Base-by-base conservation (phyloP, 305 asterid species). In the Rubia balearica region DNA sequence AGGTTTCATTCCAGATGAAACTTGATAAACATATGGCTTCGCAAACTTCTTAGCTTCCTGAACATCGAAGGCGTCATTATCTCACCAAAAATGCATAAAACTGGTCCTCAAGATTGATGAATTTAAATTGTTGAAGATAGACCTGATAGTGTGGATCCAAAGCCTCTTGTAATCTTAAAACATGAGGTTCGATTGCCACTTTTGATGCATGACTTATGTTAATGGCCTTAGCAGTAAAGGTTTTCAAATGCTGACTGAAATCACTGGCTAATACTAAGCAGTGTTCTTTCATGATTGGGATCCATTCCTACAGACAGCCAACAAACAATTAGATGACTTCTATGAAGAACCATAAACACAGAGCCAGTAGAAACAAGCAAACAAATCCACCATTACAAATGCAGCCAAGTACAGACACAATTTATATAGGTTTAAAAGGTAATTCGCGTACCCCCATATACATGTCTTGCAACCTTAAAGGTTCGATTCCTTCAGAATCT, bases 121-220 rank as follows among this genome's bases (percentile, higher is more conserved):
- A 73, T 61, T 61, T 38, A 76, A 65, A 74, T 27, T 7, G 0
- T 17, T 45, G n/a, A 49, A 42, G 43, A 45, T 22, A 49, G 70
- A 83, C 90, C 86, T 83, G 79, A 70, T 75, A 24, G 73, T 80
- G 79, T 55, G 85, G 86, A 65, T 80, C 75, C 71, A 75, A 42
- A 67, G 55, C 57, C 61, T 71, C 80, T 60, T 61, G 73, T 46
- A 69, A 33, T 33, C 71, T 81, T 46, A 66, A 16, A 22, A 81
- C 56, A 57, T 79, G 81, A 62, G 83, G 83, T 66, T 65, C 74
- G 53, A 83, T 59, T 48, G 73, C 57, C 59, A 65, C 72, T 71
- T 68, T 74, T 53, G 83, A 68, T 73, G 36, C 66, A n/a, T 78
- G 84, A 77, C 75, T 81, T 67, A 72, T 59, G 22, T 80, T 67